Base-by-base conservation (phyloP, 2,329 filamentous ascomycete genomes). In the Dactylellina leptospora region DNA sequence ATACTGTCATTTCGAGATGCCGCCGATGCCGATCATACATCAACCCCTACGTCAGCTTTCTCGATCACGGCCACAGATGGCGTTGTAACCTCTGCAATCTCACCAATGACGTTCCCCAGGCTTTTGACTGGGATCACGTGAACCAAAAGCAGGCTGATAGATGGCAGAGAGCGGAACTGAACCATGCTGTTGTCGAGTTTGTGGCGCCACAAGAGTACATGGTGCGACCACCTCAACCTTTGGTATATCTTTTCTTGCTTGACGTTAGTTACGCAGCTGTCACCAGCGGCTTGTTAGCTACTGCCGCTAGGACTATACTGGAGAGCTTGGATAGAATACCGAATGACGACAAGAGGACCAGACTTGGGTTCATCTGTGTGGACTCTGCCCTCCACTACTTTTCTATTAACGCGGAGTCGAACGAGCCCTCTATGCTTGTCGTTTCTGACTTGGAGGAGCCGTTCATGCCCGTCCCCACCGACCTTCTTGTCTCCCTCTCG, bases 1-100 rank as follows among this genome's bases (percentile, higher is more conserved):
- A 99, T 80, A 95, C 97, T 81, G 91, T 97, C 75, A 99, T 99
- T 79, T 96, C 93, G 64, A 89, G 95, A 78, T 99, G 95, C 84
- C 87, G 95, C 80, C 89, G 95, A 81, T 99, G 95, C 82, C 86
- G 95, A 76, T 95, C 93, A 62, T 97, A 97, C 80, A 97, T 97
- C 84, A 97, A 97, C 80, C 93, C 95, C 10, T 99, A 93, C 77
- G 95, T 96, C 70, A 92, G 91, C 48, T 99, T 99, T 82, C 83
- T 99, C 73, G 95, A 99, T 77, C 92, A 97, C 78, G 95, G 95
- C 48, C 95, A 99, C 82, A 87, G 95, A 78, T 99, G 95, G 95
- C 89, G 93, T 78, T 99, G 95, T 83, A 99, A 99, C 82, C 97
- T 99, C 93, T 99, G 95, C 81, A 97, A 96, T 81, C 84, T 99